Base-by-base conservation (phyloP, 2,329 filamentous ascomycete species). In the Myriosclerotinia scirpicola region DNA sequence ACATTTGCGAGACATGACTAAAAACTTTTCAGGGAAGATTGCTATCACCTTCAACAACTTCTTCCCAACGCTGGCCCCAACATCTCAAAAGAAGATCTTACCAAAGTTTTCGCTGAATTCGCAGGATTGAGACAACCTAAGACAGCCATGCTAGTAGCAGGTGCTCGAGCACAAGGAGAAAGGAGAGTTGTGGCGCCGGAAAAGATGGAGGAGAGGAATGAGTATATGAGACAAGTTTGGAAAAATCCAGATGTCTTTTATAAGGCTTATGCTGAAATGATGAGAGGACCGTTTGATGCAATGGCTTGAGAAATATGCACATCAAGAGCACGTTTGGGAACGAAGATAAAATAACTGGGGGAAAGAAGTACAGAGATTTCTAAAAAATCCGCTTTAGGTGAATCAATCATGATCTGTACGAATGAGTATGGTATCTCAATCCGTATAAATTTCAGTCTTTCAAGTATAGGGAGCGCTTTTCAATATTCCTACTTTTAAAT, bases 141-240 rank as follows among this genome's bases (percentile, higher is more conserved):
- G n/a, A 67, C 65, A 11, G 59, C 65, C 6, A 26, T 54, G 0
- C 36, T 64, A n/a, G 65, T 67, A 14, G 53, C 42, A 20, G 53
- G 44, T 5, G 65, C 65, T 55, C 50, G 65, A 50, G 65, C 65
- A 48, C 65, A 67, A 44, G 65, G 65, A 17, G 65, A 67, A 22
- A 5, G 50, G n/a, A 56, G 65, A 44, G 65, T 67, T n/a, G 42
- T 46, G 8, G 26, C 54, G 11, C 38, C 30, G 11, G 65, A 63
- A 20, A 55, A 42, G 1, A 42, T 63, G 26, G 64, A 65, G 36
- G 55, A 38, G 8, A 60, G 64, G 8, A 65, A 65, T 36, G 54
- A 65, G n/a, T 52, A 14, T 9, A 22, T 65, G 46, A 65, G 64
- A 59, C 34, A 61, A n/a, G 22, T 42, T 34, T 61, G 46, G 44